Evolutionary conservation across 306 rosid genomes (phyloP).

Genomic region (Inga leiocalycina): DNA sequence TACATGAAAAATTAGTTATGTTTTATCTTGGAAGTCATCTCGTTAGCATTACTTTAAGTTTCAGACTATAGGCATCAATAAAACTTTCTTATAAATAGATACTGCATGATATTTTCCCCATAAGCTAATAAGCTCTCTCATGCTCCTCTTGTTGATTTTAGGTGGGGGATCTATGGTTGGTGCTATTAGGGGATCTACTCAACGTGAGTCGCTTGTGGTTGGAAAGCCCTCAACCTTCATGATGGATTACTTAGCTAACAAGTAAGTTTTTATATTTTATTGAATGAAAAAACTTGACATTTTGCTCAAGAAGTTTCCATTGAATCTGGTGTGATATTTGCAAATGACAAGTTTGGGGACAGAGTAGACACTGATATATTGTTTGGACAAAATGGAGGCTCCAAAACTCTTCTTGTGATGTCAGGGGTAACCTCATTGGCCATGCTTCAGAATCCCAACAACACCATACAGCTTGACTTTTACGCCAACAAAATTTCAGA

Average conservation of each 20-base stretch:
- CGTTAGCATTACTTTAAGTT: too few species aligned
- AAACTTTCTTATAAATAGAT: too few species aligned
- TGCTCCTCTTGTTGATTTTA: too few species aligned
- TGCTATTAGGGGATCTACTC: too few species aligned
- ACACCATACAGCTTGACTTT: conserved; percentile 85
- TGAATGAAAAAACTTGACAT: background rate
- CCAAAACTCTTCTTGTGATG: conserved; percentile 94
- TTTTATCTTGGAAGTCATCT: too few species aligned
- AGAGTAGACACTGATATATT: conserved; percentile 91
- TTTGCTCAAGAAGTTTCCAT: conserved; percentile 15
- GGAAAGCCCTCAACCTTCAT: too few species aligned
- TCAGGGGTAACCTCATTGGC: conserved; percentile 81
- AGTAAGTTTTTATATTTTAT: conserved; percentile 48
- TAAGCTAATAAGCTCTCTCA: too few species aligned
- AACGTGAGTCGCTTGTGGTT: too few species aligned
- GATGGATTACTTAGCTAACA: conserved; percentile 65
- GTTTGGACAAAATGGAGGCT: conserved; percentile 97
- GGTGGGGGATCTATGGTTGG: too few species aligned
- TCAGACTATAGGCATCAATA: too few species aligned
- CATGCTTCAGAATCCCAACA: conserved; percentile 75
- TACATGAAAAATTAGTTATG: too few species aligned
- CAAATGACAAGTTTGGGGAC: conserved; percentile 81
- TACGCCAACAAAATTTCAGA: conserved; percentile 88
- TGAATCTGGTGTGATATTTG: conserved; percentile 23
- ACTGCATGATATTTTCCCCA: too few species aligned